Evolutionary conservation across 257 asterid species (phyloP).

Genomic region (Salvia hispanica): DNA sequence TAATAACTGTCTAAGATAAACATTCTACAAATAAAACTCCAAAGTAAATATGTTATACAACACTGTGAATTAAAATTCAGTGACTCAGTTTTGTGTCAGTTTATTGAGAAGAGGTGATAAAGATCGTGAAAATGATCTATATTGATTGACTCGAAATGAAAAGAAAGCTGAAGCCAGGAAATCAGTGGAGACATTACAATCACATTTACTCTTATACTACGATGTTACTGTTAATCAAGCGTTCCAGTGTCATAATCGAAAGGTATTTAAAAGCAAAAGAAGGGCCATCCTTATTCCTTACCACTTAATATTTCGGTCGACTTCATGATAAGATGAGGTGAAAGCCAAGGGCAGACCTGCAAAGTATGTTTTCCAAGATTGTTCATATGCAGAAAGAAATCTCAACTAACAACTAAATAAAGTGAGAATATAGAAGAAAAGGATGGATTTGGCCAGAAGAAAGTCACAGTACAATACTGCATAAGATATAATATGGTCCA

Average conservation of each 20-base stretch:
- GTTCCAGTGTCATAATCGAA: constrained; percentile 35
- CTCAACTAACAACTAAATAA: constrained; percentile 29
- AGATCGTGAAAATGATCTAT: constrained; percentile 15
- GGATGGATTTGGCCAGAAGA: constrained; percentile 30
- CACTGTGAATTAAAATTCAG: constrained; percentile 1
- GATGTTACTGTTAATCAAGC: constrained; percentile 3
- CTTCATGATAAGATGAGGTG: constrained; percentile 35
- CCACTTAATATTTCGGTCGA: constrained; percentile 28
- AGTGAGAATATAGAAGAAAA: constrained; percentile 37
- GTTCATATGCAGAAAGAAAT: constrained; percentile 34
- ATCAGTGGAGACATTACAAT: constrained; percentile 17
- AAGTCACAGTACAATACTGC: constrained; percentile 24
- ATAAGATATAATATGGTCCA: constrained; percentile 25
- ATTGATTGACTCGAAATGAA: constrained; percentile 3
- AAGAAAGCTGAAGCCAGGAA: neutral
- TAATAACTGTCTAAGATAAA: constrained; percentile 8
- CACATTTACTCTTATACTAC: constrained; percentile 19
- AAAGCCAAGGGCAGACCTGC: constrained; percentile 38
- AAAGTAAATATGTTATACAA: constrained; percentile 16
- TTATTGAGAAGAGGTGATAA: neutral
- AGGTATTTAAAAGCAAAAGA: constrained; percentile 35
- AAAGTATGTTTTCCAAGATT: constrained; percentile 25
- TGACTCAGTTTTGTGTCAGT: neutral
- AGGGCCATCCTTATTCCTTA: constrained; percentile 44
- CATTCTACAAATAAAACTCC: neutral